phyloP scores from a whole-genome alignment of 176 grass and related monocot genomes.

The Raddia guianensis region DNA sequence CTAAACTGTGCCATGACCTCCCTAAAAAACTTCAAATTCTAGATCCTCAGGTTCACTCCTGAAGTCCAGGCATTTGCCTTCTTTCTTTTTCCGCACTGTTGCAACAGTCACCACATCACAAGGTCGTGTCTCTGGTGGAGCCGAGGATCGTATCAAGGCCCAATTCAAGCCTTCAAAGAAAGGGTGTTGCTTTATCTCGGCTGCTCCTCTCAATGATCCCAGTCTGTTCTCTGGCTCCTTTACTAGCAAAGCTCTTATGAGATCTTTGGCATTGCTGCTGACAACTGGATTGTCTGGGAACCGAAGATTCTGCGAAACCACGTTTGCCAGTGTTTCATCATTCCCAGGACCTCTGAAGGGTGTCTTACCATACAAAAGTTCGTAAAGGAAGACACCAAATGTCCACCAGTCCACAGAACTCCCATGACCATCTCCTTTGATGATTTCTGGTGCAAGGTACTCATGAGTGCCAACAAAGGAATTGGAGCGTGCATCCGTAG shows the following conservation, averaged over 20 bases:
- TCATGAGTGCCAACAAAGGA: slow-evolving; percentile 80
- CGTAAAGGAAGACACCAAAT: slow-evolving; percentile 72
- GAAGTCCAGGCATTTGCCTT: slow-evolving; percentile 72
- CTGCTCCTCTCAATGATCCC: slow-evolving; percentile 63
- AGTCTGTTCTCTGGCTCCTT: slow-evolving; percentile 76
- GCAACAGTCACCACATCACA: slow-evolving; percentile 48
- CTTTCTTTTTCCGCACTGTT: slow-evolving; percentile 58
- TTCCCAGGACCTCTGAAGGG: slow-evolving; percentile 73
- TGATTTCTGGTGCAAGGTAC: slow-evolving; percentile 78
- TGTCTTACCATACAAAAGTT: slow-evolving; percentile 71
- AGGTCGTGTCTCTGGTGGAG: slow-evolving; percentile 65
- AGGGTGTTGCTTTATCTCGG: slow-evolving; percentile 79
- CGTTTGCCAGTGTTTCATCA: slow-evolving; percentile 75
- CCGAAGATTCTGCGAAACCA: slow-evolving; percentile 64
- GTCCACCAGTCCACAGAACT: slow-evolving; percentile 87
- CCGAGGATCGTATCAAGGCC: slow-evolving; percentile 62
- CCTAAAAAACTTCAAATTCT: slow-evolving; percentile 76
- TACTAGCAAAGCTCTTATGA: slow-evolving; percentile 67
- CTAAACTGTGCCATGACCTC: slow-evolving; percentile 42
- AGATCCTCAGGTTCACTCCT: slow-evolving; percentile 52
- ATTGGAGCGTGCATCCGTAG: slow-evolving; percentile 67
- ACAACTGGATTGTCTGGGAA: slow-evolving; percentile 63
- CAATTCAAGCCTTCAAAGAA: slow-evolving; percentile 79
- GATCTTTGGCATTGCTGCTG: slow-evolving; percentile 59
- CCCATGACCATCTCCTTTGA: slow-evolving; percentile 81